These are phyloP conservation scores for Trichophyton schoenleinii DNA, from an alignment of 2,329 filamentous ascomycete species.

Conservation along the genomic window DNA sequence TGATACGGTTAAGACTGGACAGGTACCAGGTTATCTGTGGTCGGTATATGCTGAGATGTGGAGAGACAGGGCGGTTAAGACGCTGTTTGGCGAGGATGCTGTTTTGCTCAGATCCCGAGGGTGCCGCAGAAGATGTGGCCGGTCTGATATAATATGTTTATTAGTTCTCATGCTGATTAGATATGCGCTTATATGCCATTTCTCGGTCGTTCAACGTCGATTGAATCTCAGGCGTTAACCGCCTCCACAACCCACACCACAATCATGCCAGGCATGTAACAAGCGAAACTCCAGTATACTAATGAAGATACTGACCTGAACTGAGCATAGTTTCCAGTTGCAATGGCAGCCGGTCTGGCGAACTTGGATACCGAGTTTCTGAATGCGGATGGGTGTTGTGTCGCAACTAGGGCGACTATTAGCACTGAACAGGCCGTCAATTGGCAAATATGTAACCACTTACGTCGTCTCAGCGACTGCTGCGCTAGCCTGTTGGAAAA, in stretches of 20 bases:
- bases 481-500: slow-evolving; percentile 37
- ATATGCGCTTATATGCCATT: not conserved
- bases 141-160: slow-evolving; percentile 10
- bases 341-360: slow-evolving; percentile 33
- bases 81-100: slow-evolving; percentile 69
- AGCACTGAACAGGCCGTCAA: slow-evolving; percentile 11
- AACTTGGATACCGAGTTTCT: slow-evolving; percentile 31
- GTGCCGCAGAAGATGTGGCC: slow-evolving; percentile 16
- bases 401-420: slow-evolving; percentile 29
- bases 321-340: slow-evolving; percentile 32
- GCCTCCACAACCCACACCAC: no score
- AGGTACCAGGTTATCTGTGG: slow-evolving; percentile 75
- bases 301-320: slow-evolving; percentile 26
- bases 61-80: slow-evolving; percentile 64
- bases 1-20: slow-evolving; percentile 68
- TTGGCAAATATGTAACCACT: slow-evolving; percentile 14
- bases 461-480: slow-evolving; percentile 38
- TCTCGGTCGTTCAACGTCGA: no score
- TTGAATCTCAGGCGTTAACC: no score
- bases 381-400: slow-evolving; percentile 33
- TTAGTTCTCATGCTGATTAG: not conserved
- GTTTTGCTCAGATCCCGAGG: slow-evolving; percentile 23
- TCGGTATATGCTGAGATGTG: slow-evolving; percentile 77
- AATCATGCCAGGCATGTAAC: not conserved
- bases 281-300: no score